Base-by-base conservation (phyloP, 1,284 basidiomycete species). In the Irpex sp. region DNA sequence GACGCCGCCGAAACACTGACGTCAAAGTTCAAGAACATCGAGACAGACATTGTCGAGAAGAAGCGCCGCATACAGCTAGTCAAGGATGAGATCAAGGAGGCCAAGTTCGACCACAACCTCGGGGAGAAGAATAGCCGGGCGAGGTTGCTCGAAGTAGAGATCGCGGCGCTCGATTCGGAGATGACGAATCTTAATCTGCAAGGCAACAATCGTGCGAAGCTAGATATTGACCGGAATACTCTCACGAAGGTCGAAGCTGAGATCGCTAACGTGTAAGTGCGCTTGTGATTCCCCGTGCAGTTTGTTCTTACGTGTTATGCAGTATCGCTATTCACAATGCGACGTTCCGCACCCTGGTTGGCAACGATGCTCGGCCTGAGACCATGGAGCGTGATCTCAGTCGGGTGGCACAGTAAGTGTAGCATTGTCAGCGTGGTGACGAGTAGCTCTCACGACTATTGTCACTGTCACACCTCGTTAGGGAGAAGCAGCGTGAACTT, bases 201-300 rank as follows among this genome's bases (percentile, higher is more conserved):
- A 72, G 90, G 93, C 0, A 93, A 96, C 65, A 80, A 87, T 0
- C 82, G 96, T 46, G 95, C 95, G 1, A 90, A 88, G 68, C 76
- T 98, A 54, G 86, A 90, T 47, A 74, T 97, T 65, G 93, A 94
- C 72, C 81, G 87, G 63, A 79, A 78, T 0, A 93, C 95, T 66
- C 72, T 88, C 37, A 83, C 81, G 70, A 81, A 79, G 61, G 94
- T 92, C 76, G 77, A 78, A 19, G 77, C 77, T 15, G 89, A 93
- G 51, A 79, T 94, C 13, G 78, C 84, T 62, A 87, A 83, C 59
- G 85, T 82, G 93, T 95, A 65, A 60, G 88, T 81, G 17, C 2
- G 26, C 57, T 49, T 43, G 47, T 55, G 51, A 56, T 46, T 2
- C 4, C 3, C 11, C 36, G 46, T 9, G 15, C 36, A 36, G 3